Base-by-base conservation (phyloP, 306 rosid species). In the Mucuna pruriens region DNA sequence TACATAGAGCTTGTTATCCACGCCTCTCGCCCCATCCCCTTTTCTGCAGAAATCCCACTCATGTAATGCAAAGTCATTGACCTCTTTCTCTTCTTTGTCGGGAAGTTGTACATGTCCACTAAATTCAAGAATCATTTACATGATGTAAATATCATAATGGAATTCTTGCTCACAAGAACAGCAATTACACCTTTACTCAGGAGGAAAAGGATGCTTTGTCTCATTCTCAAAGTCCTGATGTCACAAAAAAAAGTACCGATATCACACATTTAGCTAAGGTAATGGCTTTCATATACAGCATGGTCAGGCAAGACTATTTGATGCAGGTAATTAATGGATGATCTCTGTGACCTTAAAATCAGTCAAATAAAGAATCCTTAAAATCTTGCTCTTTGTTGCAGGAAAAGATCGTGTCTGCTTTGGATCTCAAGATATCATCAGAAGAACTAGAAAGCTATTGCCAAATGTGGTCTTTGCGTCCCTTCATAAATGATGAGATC, bases 391-490 rank as follows among this genome's bases (percentile, higher is more conserved):
- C 38, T 34, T 38, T 64, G 39, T 40, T 88, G 73, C 87, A 94
- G 98, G 94, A 89, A 83, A 90, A 80, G 85, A 89, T 92, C 8
- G 81, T 94, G 69, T 90, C 85, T 54, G 90, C 90, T 38, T 75
- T 91, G 57, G 89, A 85, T 83, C 87, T 74, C 74, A 86, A 88
- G 77, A 66, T 87, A 45, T 61, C 92, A 11, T 80, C 92, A 1
- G 92, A 87, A 71, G 97, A 92, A 64, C 68, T 95, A n/a, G 92
- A 83, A 79, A 85, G 88, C 81, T 95, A 89, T 89, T 75, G 91
- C 86, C 82, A 85, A 12, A 89, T 95, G 97, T 92, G 97, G 98
- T 89, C 94, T 19, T 79, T 93, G 84, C 94, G 58, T 6, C 87
- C 87, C 81, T 84, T 79, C 81, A 84, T 79, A 57, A 69, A 84